phyloP scores from a whole-genome alignment of 306 rosid species.

The Fagus sylvatica region DNA sequence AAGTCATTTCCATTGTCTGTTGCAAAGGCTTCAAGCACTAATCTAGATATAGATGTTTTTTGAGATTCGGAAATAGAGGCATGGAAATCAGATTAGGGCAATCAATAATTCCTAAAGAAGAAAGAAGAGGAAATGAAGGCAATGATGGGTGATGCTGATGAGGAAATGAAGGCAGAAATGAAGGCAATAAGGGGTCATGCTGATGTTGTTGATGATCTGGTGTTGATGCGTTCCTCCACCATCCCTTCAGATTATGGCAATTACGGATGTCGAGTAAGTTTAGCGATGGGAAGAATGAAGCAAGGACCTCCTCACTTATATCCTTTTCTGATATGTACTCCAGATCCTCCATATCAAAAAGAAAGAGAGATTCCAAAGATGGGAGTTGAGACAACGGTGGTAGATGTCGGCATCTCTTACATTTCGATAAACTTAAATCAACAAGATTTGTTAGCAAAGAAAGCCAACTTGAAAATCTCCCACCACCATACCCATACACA shows the following conservation, averaged over 20 bases:
- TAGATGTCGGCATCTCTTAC: background rate
- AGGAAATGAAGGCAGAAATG: background rate
- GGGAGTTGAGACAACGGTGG: background rate
- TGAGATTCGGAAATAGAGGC: background rate
- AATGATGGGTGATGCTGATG: background rate
- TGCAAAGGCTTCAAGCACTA: background rate
- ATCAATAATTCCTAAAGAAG: background rate
- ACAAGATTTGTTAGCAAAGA: background rate
- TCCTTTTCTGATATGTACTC: background rate
- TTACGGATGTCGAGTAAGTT: background rate
- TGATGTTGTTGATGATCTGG: too few relatives aligned
- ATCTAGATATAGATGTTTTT: accelerated
- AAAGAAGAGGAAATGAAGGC: slow-evolving; percentile 8
- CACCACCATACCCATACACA: background rate
- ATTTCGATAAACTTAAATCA: background rate
- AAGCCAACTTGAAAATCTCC: background rate
- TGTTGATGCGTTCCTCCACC: background rate
- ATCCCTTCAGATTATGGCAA: slow-evolving; percentile 25
- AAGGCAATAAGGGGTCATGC: background rate
- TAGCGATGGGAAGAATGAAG: background rate
- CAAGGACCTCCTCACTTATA: background rate
- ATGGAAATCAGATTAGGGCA: slow-evolving; percentile 1
- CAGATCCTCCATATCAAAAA: background rate
- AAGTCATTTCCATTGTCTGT: background rate
- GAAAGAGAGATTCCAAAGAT: background rate